Evolutionary conservation across 306 rosid species (phyloP).

Genomic region (Boehmeria nivea): DNA sequence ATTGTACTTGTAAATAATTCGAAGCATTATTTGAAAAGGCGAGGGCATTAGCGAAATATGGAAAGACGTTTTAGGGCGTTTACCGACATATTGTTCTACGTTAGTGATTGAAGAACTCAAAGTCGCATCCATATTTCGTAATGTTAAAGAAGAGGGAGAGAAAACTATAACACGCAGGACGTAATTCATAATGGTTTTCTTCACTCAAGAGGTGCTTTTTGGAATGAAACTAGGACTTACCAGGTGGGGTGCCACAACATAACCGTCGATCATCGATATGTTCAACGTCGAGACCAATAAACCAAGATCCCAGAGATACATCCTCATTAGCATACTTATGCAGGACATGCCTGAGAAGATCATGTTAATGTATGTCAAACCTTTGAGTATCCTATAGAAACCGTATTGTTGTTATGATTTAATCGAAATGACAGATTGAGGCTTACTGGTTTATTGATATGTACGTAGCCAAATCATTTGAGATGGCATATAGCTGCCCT

Average conservation of each 20-base stretch:
- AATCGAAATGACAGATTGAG: background rate
- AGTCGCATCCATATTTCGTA: too few species aligned
- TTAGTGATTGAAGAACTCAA: too few species aligned
- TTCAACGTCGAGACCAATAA: slow-evolving; percentile 86
- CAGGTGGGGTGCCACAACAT: slow-evolving; percentile 98
- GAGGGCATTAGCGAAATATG: too few species aligned
- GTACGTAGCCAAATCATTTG: slow-evolving; percentile 87
- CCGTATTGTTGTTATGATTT: too few species aligned
- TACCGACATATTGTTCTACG: too few species aligned
- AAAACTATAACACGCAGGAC: too few species aligned
- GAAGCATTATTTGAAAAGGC: too few species aligned
- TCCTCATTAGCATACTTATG: slow-evolving; percentile 99
- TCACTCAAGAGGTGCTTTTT: background rate
- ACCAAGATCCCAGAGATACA: slow-evolving; percentile 95
- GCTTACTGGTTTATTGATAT: slow-evolving; percentile 83
- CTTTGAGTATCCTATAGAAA: too few species aligned
- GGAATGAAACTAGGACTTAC: slow-evolving; percentile 44
- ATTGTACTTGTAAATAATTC: too few species aligned
- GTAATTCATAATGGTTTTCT: background rate
- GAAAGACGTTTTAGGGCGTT: too few species aligned
- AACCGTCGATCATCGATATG: slow-evolving; percentile 91
- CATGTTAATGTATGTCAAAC: slow-evolving; percentile 9
- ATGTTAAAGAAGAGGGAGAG: too few species aligned
- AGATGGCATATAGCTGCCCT: slow-evolving; percentile 91
- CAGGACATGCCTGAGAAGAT: slow-evolving; percentile 68